phyloP scores from a whole-genome alignment of 1,284 basidiomycete species.

The Ganoderma multipileum region DNA sequence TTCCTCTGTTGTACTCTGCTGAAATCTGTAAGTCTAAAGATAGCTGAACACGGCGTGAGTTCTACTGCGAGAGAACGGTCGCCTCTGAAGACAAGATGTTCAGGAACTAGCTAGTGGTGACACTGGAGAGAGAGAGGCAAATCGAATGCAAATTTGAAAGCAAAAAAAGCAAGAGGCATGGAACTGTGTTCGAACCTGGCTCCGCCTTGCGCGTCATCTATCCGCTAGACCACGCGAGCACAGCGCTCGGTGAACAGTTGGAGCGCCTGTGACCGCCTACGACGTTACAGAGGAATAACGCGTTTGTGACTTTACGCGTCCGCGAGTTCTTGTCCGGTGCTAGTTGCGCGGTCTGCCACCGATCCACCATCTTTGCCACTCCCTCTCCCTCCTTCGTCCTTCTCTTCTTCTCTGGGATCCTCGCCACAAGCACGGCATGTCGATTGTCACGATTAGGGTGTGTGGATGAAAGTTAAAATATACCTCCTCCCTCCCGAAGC shows the following conservation, averaged over 20 bases:
- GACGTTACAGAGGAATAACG: slow-evolving; percentile 18
- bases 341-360: slow-evolving; percentile 15
- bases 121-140: background rate
- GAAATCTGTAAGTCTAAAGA: background rate
- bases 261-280: slow-evolving; percentile 3
- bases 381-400: background rate
- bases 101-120: background rate
- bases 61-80: background rate
- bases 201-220: background rate
- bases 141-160: background rate
- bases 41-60: background rate
- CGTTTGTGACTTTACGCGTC: slow-evolving; percentile 31
- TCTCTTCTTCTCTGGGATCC: background rate
- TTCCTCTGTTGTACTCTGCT: background rate
- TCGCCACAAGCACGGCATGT: slow-evolving; percentile 46
- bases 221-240: background rate
- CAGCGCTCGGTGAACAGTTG: background rate
- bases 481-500: background rate
- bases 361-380: slow-evolving; percentile 10
- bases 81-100: background rate
- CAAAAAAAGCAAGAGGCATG: background rate
- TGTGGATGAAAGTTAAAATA: background rate
- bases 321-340: background rate
- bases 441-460: slow-evolving; percentile 71
- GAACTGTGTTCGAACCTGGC: background rate